phyloP scores from a whole-genome alignment of 2,329 filamentous ascomycete genomes.

The Ascosphaera apis region DNA sequence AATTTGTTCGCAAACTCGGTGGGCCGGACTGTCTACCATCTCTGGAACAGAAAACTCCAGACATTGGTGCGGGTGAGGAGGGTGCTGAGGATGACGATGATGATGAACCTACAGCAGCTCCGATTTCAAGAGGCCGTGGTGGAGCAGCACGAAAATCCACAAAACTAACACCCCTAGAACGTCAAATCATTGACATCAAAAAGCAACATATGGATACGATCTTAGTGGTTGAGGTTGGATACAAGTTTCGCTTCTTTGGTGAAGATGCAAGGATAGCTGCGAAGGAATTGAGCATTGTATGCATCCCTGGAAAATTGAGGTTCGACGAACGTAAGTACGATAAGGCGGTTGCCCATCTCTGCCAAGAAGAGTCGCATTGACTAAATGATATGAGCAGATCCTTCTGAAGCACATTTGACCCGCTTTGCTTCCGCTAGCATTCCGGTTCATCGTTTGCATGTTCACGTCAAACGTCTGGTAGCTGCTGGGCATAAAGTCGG shows the following conservation, averaged over 20 bases:
- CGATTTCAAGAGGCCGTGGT: constrained; percentile 23
- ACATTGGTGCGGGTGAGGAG: constrained; percentile 30
- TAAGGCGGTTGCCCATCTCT: neutral
- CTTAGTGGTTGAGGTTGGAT: constrained; percentile 83
- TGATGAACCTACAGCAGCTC: constrained; percentile 25
- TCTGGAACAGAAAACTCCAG: constrained; percentile 34
- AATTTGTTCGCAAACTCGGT: constrained; percentile 78
- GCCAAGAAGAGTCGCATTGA: neutral
- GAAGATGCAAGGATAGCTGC: constrained; percentile 79
- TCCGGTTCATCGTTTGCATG: constrained; percentile 69
- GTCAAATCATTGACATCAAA: constrained; percentile 87
- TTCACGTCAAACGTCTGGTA: constrained; percentile 84
- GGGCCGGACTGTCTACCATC: constrained; percentile 57
- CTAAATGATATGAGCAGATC: constrained; percentile 25
- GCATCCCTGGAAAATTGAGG: constrained; percentile 82
- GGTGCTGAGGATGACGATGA: constrained; percentile 37
- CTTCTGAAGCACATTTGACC: constrained; percentile 76
- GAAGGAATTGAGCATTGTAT: constrained; percentile 82
- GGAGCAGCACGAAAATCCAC: constrained; percentile 33
- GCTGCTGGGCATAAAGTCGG: constrained; percentile 89
- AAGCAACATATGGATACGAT: constrained; percentile 71
- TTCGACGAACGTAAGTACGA: constrained; percentile 57
- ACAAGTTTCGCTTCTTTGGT: constrained; percentile 94
- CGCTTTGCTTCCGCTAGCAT: constrained; percentile 92
- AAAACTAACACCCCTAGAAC: constrained; percentile 86